Percentiles rank a stretch among this genome's conserved stretches.
These are phyloP conservation scores for Colletotrichum cuscutae DNA, from an alignment of 2,329 filamentous ascomycete species.

Conservation along the genomic window DNA sequence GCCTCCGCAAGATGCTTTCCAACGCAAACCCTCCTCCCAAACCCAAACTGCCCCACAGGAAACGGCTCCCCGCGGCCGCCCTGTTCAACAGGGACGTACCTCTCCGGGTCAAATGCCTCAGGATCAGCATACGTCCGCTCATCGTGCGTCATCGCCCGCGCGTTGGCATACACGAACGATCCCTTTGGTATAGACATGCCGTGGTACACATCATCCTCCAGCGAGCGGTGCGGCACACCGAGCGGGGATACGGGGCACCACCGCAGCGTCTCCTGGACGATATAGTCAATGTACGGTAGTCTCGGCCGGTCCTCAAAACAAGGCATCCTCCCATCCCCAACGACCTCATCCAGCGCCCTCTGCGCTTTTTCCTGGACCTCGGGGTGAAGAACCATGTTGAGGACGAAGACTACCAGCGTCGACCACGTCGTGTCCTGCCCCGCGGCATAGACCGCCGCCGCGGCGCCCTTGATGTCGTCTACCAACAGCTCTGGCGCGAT, in stretches of 20 bases:
- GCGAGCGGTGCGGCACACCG: constrained; percentile 61
- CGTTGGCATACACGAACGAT: constrained; percentile 53
- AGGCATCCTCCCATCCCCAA: constrained; percentile 56
- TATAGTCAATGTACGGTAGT: constrained; percentile 57
- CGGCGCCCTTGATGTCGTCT: constrained; percentile 58
- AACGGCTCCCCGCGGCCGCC: constrained; percentile 54
- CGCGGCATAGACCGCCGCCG: constrained; percentile 58
- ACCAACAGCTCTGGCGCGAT: constrained; percentile 48
- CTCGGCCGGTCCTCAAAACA: constrained; percentile 53
- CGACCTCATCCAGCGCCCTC: constrained; percentile 54
- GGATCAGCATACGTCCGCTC: constrained; percentile 51
- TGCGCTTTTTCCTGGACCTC: constrained; percentile 58
- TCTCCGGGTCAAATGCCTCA: constrained; percentile 55
- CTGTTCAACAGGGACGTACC: constrained; percentile 48
- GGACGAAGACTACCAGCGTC: constrained; percentile 41
- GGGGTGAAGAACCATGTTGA: constrained; percentile 43
- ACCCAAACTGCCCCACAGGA: constrained; percentile 56
- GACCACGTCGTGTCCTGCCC: constrained; percentile 58
- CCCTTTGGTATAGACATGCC: constrained; percentile 67
- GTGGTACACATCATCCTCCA: constrained; percentile 63
- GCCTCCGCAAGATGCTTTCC: constrained; percentile 63
- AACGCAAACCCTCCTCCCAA: constrained; percentile 52
- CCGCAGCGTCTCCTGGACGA: constrained; percentile 58
- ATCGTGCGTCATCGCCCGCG: constrained; percentile 56
- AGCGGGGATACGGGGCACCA: constrained; percentile 57